Percentiles rank a stretch among this genome's conserved stretches.
These are phyloP conservation scores for Blastomyces parvus DNA, from an alignment of 2,329 filamentous ascomycete genomes.

Conservation along the genomic window DNA sequence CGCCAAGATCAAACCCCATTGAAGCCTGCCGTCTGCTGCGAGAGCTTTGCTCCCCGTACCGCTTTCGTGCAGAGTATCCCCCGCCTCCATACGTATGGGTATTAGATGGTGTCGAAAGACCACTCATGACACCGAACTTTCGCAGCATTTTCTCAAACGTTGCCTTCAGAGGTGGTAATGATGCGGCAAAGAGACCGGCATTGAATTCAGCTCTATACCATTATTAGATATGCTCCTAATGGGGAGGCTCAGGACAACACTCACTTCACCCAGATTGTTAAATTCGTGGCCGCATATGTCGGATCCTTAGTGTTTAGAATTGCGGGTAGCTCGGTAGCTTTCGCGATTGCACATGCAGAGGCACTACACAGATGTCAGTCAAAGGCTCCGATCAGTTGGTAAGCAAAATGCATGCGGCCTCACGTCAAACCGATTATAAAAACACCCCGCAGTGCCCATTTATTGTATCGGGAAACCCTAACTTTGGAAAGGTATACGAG, in stretches of 20 bases:
- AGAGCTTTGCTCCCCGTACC: background rate
- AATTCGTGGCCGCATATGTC: background rate
- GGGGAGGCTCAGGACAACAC: background rate
- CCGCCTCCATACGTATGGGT: background rate
- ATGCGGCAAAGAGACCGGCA: conserved; percentile 3
- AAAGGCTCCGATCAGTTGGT: background rate
- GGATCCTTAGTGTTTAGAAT: background rate
- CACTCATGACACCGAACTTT: conserved; percentile 3
- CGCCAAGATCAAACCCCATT: background rate
- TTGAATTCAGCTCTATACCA: background rate
- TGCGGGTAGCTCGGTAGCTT: background rate
- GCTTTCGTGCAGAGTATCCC: background rate
- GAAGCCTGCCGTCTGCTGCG: background rate
- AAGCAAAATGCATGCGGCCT: background rate
- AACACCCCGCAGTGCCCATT: background rate
- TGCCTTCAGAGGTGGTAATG: conserved; percentile 2
- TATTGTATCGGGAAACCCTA: conserved; percentile 4
- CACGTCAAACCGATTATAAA: conserved; percentile 2
- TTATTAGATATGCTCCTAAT: background rate
- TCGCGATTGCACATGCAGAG: conserved; percentile 3
- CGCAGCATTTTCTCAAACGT: background rate
- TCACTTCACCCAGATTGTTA: conserved; percentile 4
- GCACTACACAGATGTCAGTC: background rate
- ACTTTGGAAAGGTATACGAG: conserved; percentile 3
- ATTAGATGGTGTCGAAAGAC: background rate